These are phyloP conservation scores for Scheffersomyces ergatensis DNA, from an alignment of 805 yeast genomes.

Conservation along the genomic window DNA sequence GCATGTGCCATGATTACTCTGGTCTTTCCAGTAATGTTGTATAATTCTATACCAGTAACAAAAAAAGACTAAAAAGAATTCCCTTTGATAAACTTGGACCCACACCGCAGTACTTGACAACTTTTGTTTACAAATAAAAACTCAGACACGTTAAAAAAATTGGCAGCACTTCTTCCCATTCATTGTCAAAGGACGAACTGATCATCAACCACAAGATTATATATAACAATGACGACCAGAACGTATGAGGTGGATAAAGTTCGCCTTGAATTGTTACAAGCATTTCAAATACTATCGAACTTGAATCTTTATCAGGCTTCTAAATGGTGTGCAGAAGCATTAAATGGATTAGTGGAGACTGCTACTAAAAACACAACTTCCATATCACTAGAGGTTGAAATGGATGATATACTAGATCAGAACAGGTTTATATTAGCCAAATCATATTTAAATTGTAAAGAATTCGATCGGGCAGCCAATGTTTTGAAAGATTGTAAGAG, in stretches of 20 bases:
- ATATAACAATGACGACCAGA: background rate
- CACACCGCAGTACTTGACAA: background rate
- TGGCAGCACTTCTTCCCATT: background rate
- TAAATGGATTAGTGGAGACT: conserved; percentile 52
- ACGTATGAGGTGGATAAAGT: conserved; percentile 1
- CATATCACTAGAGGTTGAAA: conserved; percentile 10
- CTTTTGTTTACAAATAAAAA: background rate
- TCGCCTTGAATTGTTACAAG: conserved; percentile 23
- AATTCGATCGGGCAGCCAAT: conserved; percentile 74
- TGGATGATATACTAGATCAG: conserved; percentile 36
- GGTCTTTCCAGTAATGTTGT: too few relatives aligned
- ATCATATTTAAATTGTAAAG: conserved; percentile 76
- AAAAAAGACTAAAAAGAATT: too few relatives aligned
- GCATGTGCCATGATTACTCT: background rate
- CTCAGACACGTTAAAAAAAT: background rate
- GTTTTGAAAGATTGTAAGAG: conserved; percentile 51
- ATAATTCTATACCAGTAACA: too few relatives aligned
- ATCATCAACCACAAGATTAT: background rate
- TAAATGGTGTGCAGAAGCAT: conserved; percentile 83
- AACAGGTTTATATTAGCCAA: conserved; percentile 60
- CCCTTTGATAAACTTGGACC: too few relatives aligned
- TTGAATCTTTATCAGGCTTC: conserved; percentile 68
- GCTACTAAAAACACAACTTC: conserved; percentile 5
- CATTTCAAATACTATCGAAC: conserved; percentile 43
- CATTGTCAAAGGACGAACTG: too few relatives aligned